Percentiles rank a stretch among this genome's conserved stretches.
Conservation (phyloP, 2,329 filamentous ascomycete species). For the Cladosporium sp. region DNA sequence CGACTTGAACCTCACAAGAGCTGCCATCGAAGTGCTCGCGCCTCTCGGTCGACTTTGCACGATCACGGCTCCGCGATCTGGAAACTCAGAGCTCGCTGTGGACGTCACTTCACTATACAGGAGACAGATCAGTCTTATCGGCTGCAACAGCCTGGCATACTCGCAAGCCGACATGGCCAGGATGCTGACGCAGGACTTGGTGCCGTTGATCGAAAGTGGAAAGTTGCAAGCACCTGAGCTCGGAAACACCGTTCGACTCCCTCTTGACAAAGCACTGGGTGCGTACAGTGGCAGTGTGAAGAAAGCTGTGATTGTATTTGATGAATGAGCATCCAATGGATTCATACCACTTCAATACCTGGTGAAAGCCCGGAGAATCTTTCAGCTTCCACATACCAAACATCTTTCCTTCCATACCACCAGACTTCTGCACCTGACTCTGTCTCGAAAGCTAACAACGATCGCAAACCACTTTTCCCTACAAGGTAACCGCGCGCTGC, state of each 20-base stretch:
- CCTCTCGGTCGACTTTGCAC: conserved; percentile 30
- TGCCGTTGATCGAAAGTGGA: conserved; percentile 16
- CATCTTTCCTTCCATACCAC: no score
- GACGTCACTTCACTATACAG: conserved; percentile 16
- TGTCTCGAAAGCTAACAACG: neutral
- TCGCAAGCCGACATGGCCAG: conserved; percentile 14
- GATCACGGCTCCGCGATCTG: conserved; percentile 30
- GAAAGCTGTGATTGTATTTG: conserved; percentile 20
- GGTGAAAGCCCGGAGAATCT: neutral
- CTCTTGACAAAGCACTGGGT: conserved; percentile 6
- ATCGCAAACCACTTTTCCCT: neutral
- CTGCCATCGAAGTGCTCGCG: conserved; percentile 29
- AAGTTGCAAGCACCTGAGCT: conserved; percentile 8
- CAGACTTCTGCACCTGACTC: no score
- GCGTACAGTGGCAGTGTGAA: conserved; percentile 19
- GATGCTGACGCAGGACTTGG: conserved; percentile 18
- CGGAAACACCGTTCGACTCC: conserved; percentile 11
- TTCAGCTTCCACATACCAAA: no score
- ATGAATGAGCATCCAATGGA: neutral
- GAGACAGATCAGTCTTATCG: conserved; percentile 17
- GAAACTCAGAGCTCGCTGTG: conserved; percentile 10
- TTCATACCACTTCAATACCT: neutral
- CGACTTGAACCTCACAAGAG: conserved; percentile 30
- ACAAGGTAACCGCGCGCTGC: neutral
- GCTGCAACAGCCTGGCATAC: conserved; percentile 19